phyloP scores from a whole-genome alignment of 108 stramenopile genomes.

The Epithemia pelagica region DNA sequence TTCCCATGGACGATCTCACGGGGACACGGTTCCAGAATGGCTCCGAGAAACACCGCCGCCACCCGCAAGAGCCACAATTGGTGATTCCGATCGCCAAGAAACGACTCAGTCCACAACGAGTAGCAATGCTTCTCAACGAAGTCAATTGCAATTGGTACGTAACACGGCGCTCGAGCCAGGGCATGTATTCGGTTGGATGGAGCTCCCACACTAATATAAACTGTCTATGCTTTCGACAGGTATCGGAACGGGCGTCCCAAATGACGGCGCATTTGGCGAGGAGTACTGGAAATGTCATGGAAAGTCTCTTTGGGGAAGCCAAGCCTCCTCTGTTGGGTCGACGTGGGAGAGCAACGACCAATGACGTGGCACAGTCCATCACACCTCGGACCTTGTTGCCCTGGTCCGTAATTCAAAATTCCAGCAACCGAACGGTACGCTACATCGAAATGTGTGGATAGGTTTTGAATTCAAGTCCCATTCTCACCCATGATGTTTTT shows the following conservation, averaged over 20 bases:
- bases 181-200: too few relatives aligned
- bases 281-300: slow-evolving; percentile 37
- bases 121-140: background rate
- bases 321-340: slow-evolving; percentile 10
- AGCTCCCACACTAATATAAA: background rate
- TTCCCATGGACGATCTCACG: too few relatives aligned
- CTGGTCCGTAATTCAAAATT: slow-evolving; percentile 59
- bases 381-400: slow-evolving; percentile 51
- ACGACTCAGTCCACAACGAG: background rate
- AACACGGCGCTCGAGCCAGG: too few relatives aligned
- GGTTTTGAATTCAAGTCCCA: too few relatives aligned
- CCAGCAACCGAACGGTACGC: background rate
- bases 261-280: slow-evolving; percentile 16
- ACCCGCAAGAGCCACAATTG: background rate
- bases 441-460: too few relatives aligned
- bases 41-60: background rate
- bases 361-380: slow-evolving; percentile 15
- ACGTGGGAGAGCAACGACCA: slow-evolving; percentile 1
- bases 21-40: background rate
- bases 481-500: background rate
- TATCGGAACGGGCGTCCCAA: background rate
- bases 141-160: background rate
- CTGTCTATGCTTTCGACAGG: background rate
- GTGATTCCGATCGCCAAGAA: background rate
- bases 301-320: slow-evolving; percentile 24